Evolutionary conservation across 768 basidiomycete species (phyloP), one percentile per base, ranked within the genome.

Genomic region (Cyclocybe aegerita): DNA sequence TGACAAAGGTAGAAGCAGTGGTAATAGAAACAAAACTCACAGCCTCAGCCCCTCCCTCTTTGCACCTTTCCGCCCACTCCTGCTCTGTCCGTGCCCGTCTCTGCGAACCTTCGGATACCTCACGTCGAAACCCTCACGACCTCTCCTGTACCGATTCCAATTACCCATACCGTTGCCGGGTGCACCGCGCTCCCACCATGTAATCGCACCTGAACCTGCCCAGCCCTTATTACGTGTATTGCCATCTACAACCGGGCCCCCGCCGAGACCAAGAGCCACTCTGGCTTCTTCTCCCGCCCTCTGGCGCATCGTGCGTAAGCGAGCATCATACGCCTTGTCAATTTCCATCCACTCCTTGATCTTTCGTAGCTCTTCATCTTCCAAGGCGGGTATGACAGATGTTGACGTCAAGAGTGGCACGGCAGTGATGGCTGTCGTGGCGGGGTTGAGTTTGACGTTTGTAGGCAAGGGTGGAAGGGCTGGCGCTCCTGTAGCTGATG

Each of bases 31-130:
- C 49, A 47, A 37, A n/a, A 84, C 90, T 73, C 62, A 94, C 90
- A 92, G 73, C 65, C 76, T 82, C 60, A 92, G 66, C 15, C 88
- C 88, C 62, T 90, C 87, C 43, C 86, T 73, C 60, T 72, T 79
- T 15, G 79, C 77, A 9, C 70, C 67, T 64, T 83, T 83, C 62
- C 73, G 76, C 56, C 76, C 70, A 56, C 74, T 73, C 59, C 73
- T 70, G 32, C 73, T 68, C 43, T 57, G 31, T 44, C 73, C 64
- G 56, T 79, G 73, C 64, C 68, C 52, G 11, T 63, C 58, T 47
- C 57, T 71, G 58, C 65, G 57, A 48, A 56, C 55, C 60, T 69
- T 56, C 39, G 76, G 70, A 70, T 78, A 74, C 48, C 68, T 62
- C n/a, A 79, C 75, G 51, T 82, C 79, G 60, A 90, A 82, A 41